Percentiles rank a stretch among this genome's conserved stretches.
Evolutionary conservation across 768 basidiomycete species (phyloP).

Genomic region (Leucosporidium creatinivorum): DNA sequence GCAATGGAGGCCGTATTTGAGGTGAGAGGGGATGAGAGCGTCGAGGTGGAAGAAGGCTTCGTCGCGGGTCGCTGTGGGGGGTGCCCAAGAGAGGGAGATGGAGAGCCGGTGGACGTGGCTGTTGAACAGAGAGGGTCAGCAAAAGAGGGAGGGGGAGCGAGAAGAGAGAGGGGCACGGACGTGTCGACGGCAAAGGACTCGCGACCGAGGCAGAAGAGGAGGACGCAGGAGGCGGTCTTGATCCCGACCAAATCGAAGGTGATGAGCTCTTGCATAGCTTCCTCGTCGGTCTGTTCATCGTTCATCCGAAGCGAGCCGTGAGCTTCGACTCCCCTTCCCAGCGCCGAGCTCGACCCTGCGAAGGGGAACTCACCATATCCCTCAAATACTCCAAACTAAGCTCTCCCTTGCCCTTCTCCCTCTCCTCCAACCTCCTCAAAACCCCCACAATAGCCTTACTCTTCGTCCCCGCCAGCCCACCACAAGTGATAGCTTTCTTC

Average conservation of each 20-base stretch:
- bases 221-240: conserved; percentile 34
- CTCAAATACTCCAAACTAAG: conserved; percentile 30
- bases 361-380: conserved; percentile 2
- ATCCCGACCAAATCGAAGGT: conserved; percentile 33
- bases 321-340: too few species aligned
- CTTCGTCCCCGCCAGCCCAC: conserved; percentile 37
- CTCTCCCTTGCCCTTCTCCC: conserved; percentile 13
- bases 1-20: conserved; percentile 35
- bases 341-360: too few species aligned
- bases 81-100: conserved; percentile 34
- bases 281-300: conserved; percentile 22
- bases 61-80: conserved; percentile 17
- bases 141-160: too few species aligned
- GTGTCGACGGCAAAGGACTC: conserved; percentile 38
- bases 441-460: conserved; percentile 33
- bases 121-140: not conserved
- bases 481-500: conserved; percentile 29
- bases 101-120: conserved; percentile 36
- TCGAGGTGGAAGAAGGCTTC: conserved; percentile 28
- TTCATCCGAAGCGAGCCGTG: too few species aligned
- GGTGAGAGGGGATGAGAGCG: conserved; percentile 11
- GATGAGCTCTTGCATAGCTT: conserved; percentile 35
- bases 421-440: conserved; percentile 16
- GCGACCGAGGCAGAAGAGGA: conserved; percentile 35
- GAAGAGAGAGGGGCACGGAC: conserved; percentile 10